Conservation (phyloP, 352 stramenopile genomes). For the Aphanomyces cochlioides region DNA sequence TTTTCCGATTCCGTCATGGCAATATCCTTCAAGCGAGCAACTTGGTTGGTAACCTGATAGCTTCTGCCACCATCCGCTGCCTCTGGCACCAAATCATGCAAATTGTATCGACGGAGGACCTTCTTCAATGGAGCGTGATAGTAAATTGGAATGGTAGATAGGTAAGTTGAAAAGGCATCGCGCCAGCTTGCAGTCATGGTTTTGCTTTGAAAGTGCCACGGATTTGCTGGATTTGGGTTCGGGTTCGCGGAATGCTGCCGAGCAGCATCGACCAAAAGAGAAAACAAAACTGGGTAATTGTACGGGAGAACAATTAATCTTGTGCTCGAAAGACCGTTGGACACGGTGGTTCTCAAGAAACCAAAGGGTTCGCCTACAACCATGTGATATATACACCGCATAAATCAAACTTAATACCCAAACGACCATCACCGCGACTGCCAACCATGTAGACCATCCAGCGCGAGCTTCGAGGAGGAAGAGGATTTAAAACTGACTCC, state of each 20-base stretch:
- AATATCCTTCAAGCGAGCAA: constrained; percentile 29
- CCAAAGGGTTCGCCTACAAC: constrained; percentile 66
- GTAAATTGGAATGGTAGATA: constrained; percentile 70
- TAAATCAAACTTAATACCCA: constrained; percentile 40
- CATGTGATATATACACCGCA: not conserved
- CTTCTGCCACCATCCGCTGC: constrained; percentile 75
- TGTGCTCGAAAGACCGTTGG: constrained; percentile 34
- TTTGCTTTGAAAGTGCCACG: constrained; percentile 85
- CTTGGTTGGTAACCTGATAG: constrained; percentile 47
- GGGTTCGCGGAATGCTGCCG: constrained; percentile 76
- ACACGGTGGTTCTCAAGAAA: constrained; percentile 51
- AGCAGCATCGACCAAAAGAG: constrained; percentile 73
- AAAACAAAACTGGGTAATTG: constrained; percentile 82
- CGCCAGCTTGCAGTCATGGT: constrained; percentile 83
- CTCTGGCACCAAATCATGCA: constrained; percentile 84
- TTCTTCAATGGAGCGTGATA: constrained; percentile 82
- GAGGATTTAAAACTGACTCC: constrained; percentile 52
- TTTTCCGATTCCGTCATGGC: constrained; percentile 25
- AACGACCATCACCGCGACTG: constrained; percentile 73
- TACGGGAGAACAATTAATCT: constrained; percentile 86
- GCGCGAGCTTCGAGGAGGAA: constrained; percentile 63
- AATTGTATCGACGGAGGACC: constrained; percentile 79
- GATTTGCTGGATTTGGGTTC: constrained; percentile 58
- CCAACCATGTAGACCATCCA: constrained; percentile 81
- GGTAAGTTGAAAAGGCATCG: constrained; percentile 75